These are phyloP conservation scores for Neofusicoccum sp. DNA, from an alignment of 2,329 filamentous ascomycete species.

Conservation along the genomic window DNA sequence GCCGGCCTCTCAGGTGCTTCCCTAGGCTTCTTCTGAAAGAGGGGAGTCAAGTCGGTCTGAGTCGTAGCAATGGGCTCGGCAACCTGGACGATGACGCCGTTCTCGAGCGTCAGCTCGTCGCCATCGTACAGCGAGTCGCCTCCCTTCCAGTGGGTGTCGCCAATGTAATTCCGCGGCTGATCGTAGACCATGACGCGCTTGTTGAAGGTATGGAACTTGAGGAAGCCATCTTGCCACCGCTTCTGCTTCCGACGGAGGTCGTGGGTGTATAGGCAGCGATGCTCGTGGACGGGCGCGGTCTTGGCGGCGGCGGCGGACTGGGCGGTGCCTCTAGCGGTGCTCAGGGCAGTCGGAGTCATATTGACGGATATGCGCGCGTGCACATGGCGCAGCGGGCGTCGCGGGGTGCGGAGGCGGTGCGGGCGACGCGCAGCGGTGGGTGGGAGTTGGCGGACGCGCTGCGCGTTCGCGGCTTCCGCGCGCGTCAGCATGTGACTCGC, in stretches of 20 bases:
- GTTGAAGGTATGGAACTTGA: conserved; percentile 90
- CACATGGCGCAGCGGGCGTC: neutral
- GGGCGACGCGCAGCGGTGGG: conserved; percentile 21
- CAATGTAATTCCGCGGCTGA: conserved; percentile 73
- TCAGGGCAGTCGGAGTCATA: conserved; percentile 29
- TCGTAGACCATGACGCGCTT: conserved; percentile 89
- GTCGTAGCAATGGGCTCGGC: conserved; percentile 69
- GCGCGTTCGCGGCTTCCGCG: neutral
- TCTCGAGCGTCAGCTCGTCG: conserved; percentile 77
- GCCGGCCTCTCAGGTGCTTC: conserved; percentile 21
- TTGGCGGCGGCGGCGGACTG: conserved; percentile 51
- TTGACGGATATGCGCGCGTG: neutral
- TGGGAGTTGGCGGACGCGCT: neutral
- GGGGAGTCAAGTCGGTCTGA: conserved; percentile 73
- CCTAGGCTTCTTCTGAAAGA: conserved; percentile 68
- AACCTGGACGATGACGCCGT: conserved; percentile 76
- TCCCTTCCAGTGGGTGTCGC: conserved; percentile 78
- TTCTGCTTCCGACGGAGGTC: conserved; percentile 86
- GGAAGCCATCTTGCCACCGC: conserved; percentile 86
- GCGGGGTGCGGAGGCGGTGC: conserved; percentile 16
- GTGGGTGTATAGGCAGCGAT: conserved; percentile 80
- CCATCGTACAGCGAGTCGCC: conserved; percentile 70
- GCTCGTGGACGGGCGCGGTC: conserved; percentile 76
- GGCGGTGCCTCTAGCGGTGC: conserved; percentile 26
- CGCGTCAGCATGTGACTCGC: neutral